A percentile compares a stretch with the other conserved stretches of the same genome.
phyloP scores from a whole-genome alignment of 2,329 filamentous ascomycete genomes.

The Coniochaeta hoffmannii region DNA sequence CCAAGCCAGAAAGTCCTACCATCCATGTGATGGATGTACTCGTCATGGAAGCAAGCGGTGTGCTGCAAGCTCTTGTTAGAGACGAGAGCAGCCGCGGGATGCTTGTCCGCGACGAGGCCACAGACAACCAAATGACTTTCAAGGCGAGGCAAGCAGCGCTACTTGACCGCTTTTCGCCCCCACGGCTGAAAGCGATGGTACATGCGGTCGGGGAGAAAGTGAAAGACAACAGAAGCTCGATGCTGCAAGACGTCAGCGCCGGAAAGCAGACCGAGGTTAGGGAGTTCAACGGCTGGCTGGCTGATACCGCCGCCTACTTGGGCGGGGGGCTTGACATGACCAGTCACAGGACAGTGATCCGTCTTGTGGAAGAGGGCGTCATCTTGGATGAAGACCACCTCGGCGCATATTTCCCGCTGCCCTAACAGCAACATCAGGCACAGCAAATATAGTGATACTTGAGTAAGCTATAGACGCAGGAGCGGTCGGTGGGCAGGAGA shows the following conservation, averaged over 20 bases:
- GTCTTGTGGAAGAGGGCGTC: constrained; percentile 14
- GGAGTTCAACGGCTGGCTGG: constrained; percentile 54
- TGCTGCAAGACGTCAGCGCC: constrained; percentile 51
- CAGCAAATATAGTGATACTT: not conserved
- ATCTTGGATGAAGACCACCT: constrained; percentile 9
- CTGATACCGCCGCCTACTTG: constrained; percentile 18
- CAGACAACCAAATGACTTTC: not conserved
- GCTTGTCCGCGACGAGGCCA: constrained; percentile 14
- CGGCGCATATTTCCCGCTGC: constrained; percentile 8
- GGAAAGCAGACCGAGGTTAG: constrained; percentile 47
- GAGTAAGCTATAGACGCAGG: not conserved
- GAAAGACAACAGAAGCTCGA: constrained; percentile 49
- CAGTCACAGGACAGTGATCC: constrained; percentile 13
- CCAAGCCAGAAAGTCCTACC: constrained; percentile 41
- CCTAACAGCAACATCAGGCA: not conserved
- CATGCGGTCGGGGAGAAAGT: constrained; percentile 40
- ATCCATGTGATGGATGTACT: constrained; percentile 59
- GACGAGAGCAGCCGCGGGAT: constrained; percentile 40
- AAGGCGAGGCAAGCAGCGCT: constrained; percentile 11
- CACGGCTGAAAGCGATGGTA: constrained; percentile 36
- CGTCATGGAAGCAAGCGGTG: constrained; percentile 63
- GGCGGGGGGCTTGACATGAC: constrained; percentile 9
- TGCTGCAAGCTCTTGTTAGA: constrained; percentile 63
- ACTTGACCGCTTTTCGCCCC: constrained; percentile 34
- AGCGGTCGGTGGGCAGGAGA: not conserved